A percentile compares a stretch with the other conserved stretches of the same genome.
Evolutionary conservation across 495 filamentous ascomycete species (phyloP).

Genomic region (Cenococcum geophilum): DNA sequence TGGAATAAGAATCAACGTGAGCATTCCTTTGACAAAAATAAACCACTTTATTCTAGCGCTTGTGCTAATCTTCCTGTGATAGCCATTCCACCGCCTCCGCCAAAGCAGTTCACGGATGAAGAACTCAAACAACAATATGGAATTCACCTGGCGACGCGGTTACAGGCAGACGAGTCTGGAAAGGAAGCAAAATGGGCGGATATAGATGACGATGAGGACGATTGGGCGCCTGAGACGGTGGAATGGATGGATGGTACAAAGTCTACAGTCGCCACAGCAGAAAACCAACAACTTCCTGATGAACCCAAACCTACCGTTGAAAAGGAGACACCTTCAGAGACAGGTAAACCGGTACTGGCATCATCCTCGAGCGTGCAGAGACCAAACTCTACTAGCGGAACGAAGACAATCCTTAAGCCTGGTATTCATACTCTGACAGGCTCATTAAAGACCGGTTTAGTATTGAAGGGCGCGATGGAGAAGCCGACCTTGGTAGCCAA

Average conservation of each 20-base stretch:
- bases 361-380: slow-evolving; percentile 18
- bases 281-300: slow-evolving; percentile 42
- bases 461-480: slow-evolving; percentile 62
- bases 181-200: slow-evolving; percentile 95
- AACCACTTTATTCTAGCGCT: not conserved
- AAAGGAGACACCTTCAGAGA: slow-evolving; percentile 36
- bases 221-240: slow-evolving; percentile 94
- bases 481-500: slow-evolving; percentile 76
- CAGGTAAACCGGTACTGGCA: slow-evolving; percentile 8
- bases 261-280: slow-evolving; percentile 62
- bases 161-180: slow-evolving; percentile 73
- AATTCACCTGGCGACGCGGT: slow-evolving; percentile 88
- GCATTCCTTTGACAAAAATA: slow-evolving; percentile 17
- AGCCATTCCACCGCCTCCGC: slow-evolving; percentile 72
- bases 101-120: slow-evolving; percentile 94
- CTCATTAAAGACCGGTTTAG: slow-evolving; percentile 36
- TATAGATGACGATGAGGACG: slow-evolving; percentile 97
- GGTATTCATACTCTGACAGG: slow-evolving; percentile 22
- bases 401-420: slow-evolving; percentile 42
- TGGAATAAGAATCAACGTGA: slow-evolving; percentile 99
- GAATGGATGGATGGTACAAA: slow-evolving; percentile 98
- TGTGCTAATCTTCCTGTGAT: slow-evolving; percentile 15
- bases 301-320: slow-evolving; percentile 31
- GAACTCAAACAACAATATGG: slow-evolving; percentile 92
- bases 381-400: slow-evolving; percentile 27